Conservation (phyloP, 176 grass and related monocot species). For the Calamus simplicifolius region DNA sequence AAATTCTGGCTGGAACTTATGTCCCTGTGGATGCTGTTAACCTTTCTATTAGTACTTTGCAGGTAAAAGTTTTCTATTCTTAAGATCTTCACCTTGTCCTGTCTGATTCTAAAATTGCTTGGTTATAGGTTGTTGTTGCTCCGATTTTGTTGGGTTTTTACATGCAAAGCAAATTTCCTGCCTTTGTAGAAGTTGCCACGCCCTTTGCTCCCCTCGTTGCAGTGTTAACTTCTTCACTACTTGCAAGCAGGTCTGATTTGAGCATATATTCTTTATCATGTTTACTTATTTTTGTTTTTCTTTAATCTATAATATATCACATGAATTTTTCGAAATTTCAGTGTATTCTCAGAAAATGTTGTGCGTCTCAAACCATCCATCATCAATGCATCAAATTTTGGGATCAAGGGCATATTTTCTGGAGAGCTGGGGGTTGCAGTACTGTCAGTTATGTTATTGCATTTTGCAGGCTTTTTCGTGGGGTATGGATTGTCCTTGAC, state of each 20-base stretch:
- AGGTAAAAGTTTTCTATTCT: slow-evolving; percentile 32
- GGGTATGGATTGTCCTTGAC: slow-evolving; percentile 29
- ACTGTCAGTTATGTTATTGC: slow-evolving; percentile 54
- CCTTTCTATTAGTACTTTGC: slow-evolving; percentile 69
- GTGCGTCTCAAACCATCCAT: slow-evolving; percentile 46
- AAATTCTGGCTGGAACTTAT: slow-evolving; percentile 65
- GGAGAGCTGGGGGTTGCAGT: slow-evolving; percentile 31
- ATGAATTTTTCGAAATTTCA: slow-evolving; percentile 10
- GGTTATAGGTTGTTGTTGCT: slow-evolving; percentile 58
- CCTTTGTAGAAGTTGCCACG: slow-evolving; percentile 37
- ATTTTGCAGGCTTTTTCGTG: slow-evolving; percentile 63
- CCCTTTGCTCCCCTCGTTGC: slow-evolving; percentile 73
- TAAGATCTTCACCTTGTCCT: not conserved
- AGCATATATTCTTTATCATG: not conserved
- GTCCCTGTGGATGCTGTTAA: slow-evolving; percentile 53
- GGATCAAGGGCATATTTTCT: slow-evolving; percentile 22
- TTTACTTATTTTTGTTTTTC: not conserved
- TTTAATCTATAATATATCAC: not conserved
- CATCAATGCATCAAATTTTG: slow-evolving; percentile 19
- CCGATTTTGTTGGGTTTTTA: slow-evolving; percentile 67
- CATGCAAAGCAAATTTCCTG: slow-evolving; percentile 65
- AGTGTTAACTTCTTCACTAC: slow-evolving; percentile 59
- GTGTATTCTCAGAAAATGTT: slow-evolving; percentile 86
- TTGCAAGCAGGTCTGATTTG: slow-evolving; percentile 57
- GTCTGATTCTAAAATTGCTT: slow-evolving; percentile 9